Base-by-base conservation (phyloP, 139 green algal species). In the Micractinium conductrix region DNA sequence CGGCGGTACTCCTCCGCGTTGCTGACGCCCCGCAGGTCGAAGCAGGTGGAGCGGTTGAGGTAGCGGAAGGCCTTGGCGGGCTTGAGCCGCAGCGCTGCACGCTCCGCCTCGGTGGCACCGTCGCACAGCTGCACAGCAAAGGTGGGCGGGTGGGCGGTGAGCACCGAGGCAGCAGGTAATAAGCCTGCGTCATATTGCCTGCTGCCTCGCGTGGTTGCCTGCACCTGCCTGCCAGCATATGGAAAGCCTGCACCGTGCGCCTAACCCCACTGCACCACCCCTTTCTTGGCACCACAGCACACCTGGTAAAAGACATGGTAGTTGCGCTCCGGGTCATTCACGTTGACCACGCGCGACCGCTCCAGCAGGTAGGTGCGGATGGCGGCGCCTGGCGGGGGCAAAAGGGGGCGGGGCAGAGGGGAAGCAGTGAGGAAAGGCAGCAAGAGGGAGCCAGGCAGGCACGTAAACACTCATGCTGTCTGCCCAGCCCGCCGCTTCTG, bases 251-350 rank as follows among this genome's bases (percentile, higher is more conserved):
- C n/a, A n/a, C n/a, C n/a, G n/a, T n/a, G n/a, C n/a, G n/a, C n/a
- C n/a, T n/a, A n/a, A n/a, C n/a, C n/a, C n/a, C n/a, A n/a, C n/a
- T n/a, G n/a, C n/a, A n/a, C n/a, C n/a, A n/a, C n/a, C n/a, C n/a
- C n/a, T n/a, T n/a, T n/a, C n/a, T n/a, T n/a, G n/a, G n/a, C 26
- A 26, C 2, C n/a, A 26, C 70, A 35, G n/a, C 40, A 14, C 38
- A 95, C 94, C 94, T 99, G 97, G 86, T 99, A 99, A 90, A 99
- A 99, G 81, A 97, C 94, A 85, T 99, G 97, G 90, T 98, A 99
- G 85, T 97, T 98, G 65, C 97, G 91, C 92, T 99, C 97, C 0
- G 97, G 97, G 87, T 99, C 95, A 83, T 95, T 96, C 21, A 99
- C 89, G 28, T 92, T 87, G 28, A 98, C 95, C 60, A 99, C 94